phyloP scores from a whole-genome alignment of 192 early-diverging fungal genomes.

The Coemansia sp. region DNA sequence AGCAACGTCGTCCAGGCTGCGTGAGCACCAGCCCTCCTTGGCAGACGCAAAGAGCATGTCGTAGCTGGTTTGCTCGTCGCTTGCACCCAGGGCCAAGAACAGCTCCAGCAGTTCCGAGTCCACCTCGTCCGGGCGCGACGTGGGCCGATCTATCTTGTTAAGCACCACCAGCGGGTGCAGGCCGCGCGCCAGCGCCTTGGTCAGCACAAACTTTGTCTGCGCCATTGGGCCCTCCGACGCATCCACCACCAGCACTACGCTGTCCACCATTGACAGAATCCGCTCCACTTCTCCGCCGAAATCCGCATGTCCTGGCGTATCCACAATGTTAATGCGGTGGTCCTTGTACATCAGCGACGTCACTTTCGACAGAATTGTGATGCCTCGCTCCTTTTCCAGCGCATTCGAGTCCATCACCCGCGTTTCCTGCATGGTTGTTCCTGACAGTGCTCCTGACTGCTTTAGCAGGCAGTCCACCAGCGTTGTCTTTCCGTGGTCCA shows the following conservation, averaged over 20 bases:
- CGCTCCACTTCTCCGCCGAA: constrained; percentile 80
- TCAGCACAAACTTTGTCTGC: constrained; percentile 83
- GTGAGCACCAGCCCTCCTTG: constrained; percentile 80
- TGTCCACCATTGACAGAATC: constrained; percentile 85
- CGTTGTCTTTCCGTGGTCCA: constrained; percentile 84
- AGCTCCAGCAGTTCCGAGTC: constrained; percentile 79
- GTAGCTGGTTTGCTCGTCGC: constrained; percentile 77
- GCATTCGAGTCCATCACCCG: constrained; percentile 85
- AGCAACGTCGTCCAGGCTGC: constrained; percentile 46
- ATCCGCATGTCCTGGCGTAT: constrained; percentile 77
- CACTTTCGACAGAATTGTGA: constrained; percentile 82
- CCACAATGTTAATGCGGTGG: constrained; percentile 84
- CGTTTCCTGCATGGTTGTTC: constrained; percentile 58
- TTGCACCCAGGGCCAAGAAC: constrained; percentile 74
- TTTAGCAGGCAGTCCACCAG: constrained; percentile 63
- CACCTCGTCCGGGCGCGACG: constrained; percentile 73
- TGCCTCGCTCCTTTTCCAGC: constrained; percentile 82
- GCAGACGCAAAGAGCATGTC: constrained; percentile 74
- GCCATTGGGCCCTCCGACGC: constrained; percentile 87
- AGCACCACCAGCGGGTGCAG: constrained; percentile 77
- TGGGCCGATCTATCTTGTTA: constrained; percentile 80
- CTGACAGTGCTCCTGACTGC: constrained; percentile 56
- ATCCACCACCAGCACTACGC: constrained; percentile 81
- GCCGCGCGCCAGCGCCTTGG: constrained; percentile 69
- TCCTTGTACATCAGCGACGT: constrained; percentile 71